Evolutionary conservation across 1,284 basidiomycete species (phyloP).

Genomic region (Cutaneotrichosporon sp.): DNA sequence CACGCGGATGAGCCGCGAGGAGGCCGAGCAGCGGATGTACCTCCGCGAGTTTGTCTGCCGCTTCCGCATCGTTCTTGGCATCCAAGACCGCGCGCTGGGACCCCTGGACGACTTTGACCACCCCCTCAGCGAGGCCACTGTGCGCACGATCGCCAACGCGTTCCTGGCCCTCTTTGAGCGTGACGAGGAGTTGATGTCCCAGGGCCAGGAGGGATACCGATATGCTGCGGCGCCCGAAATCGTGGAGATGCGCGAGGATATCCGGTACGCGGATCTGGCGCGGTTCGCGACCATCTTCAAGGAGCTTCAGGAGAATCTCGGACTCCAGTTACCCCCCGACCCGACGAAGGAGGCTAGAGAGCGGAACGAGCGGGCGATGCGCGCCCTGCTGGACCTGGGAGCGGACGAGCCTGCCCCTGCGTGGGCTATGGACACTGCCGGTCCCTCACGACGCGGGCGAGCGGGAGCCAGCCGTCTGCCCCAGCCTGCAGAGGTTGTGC

Average conservation of each 20-base stretch:
- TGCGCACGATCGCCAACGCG: conserved; percentile 32
- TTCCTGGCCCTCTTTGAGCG: conserved; percentile 34
- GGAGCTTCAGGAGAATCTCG: conserved; percentile 19
- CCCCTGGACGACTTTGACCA: conserved; percentile 44
- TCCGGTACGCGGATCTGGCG: conserved; percentile 41
- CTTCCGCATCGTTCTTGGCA: conserved; percentile 27
- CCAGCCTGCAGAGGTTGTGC: conserved; percentile 30
- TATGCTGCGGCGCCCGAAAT: too few species aligned
- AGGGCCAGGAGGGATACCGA: too few species aligned
- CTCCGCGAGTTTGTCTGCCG: conserved; percentile 40
- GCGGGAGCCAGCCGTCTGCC: conserved; percentile 37
- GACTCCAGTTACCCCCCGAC: conserved; percentile 20
- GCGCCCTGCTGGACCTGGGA: conserved; percentile 29
- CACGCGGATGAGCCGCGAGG: conserved; percentile 26
- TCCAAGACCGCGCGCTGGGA: conserved; percentile 35
- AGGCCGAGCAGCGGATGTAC: conserved; percentile 36
- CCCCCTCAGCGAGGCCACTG: conserved; percentile 36
- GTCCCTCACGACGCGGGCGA: conserved; percentile 26
- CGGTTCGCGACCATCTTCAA: conserved; percentile 34
- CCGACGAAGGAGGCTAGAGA: conserved; percentile 7
- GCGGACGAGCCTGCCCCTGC: conserved; percentile 25
- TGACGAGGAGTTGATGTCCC: neutral
- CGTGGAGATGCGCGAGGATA: conserved; percentile 32
- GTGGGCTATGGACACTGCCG: conserved; percentile 26
- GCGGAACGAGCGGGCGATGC: conserved; percentile 26